A percentile compares a stretch with the other conserved stretches of the same genome.
Evolutionary conservation across 1,284 basidiomycete species (phyloP).

Genomic region (Coniophora puteana): DNA sequence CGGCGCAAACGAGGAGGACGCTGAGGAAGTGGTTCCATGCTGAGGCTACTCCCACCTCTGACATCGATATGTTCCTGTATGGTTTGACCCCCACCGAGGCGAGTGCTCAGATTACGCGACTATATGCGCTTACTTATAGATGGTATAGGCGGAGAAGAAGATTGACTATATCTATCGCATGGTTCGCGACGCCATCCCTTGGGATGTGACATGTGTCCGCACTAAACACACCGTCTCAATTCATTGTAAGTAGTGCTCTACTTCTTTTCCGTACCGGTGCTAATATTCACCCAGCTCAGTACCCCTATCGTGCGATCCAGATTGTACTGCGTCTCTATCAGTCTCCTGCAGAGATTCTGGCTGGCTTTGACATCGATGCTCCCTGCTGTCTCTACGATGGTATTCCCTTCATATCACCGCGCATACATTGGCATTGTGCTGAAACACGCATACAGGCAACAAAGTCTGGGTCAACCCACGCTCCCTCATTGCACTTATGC

Average conservation of each 20-base stretch:
- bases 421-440: too few species aligned
- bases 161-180: conserved; percentile 55
- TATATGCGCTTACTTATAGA: background rate
- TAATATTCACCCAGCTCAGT: conserved; percentile 50
- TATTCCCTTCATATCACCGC: too few species aligned
- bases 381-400: conserved; percentile 57
- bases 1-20: conserved; percentile 46
- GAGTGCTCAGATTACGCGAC: conserved; percentile 5
- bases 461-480: conserved; percentile 56
- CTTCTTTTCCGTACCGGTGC: background rate
- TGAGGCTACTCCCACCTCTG: conserved; percentile 50
- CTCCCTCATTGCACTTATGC: conserved; percentile 53
- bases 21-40: conserved; percentile 54
- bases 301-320: conserved; percentile 56
- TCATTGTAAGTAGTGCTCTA: conserved; percentile 39
- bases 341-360: conserved; percentile 57
- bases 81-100: conserved; percentile 50
- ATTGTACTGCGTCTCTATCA: conserved; percentile 53
- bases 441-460: conserved; percentile 24
- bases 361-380: conserved; percentile 60
- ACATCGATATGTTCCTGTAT: conserved; percentile 62
- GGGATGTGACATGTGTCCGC: conserved; percentile 61
- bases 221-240: conserved; percentile 63
- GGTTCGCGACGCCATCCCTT: conserved; percentile 57
- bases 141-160: conserved; percentile 48